phyloP scores from a whole-genome alignment of 2,329 filamentous ascomycete species.

The Aciculosporium take region DNA sequence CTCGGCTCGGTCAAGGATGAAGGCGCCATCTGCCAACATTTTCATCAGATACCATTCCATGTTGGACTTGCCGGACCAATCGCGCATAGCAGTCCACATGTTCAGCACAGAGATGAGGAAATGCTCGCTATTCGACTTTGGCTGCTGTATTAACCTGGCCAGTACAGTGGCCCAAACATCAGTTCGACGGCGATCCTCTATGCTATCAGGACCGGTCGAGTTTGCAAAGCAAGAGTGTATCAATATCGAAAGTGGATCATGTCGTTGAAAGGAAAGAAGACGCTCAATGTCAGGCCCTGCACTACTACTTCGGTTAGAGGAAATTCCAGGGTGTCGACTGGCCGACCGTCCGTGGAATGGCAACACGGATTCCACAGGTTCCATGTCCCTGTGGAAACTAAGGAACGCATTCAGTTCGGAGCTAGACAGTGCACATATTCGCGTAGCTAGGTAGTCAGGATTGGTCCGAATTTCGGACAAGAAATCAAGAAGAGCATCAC shows the following conservation, averaged over 20 bases:
- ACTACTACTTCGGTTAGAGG: slow-evolving; percentile 28
- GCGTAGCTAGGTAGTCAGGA: slow-evolving; percentile 72
- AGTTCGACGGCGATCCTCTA: slow-evolving; percentile 64
- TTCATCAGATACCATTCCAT: slow-evolving; percentile 94
- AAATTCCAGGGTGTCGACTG: slow-evolving; percentile 28
- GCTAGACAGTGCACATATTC: slow-evolving; percentile 61
- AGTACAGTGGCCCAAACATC: slow-evolving; percentile 82
- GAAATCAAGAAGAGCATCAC: slow-evolving; percentile 65
- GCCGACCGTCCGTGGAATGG: slow-evolving; percentile 47
- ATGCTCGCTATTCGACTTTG: slow-evolving; percentile 61
- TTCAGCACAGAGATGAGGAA: slow-evolving; percentile 76
- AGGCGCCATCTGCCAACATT: slow-evolving; percentile 82
- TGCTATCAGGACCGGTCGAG: slow-evolving; percentile 65
- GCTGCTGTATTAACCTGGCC: slow-evolving; percentile 66
- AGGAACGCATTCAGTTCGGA: slow-evolving; percentile 66
- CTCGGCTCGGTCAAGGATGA: slow-evolving; percentile 74
- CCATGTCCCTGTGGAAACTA: slow-evolving; percentile 62
- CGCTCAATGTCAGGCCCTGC: slow-evolving; percentile 58
- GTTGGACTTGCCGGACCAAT: slow-evolving; percentile 80
- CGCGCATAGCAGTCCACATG: slow-evolving; percentile 71
- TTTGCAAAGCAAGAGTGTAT: slow-evolving; percentile 84
- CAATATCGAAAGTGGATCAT: slow-evolving; percentile 71
- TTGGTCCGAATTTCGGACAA: slow-evolving; percentile 72
- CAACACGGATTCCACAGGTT: slow-evolving; percentile 71
- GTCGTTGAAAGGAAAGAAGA: slow-evolving; percentile 75